Percentiles rank a stretch among this genome's conserved stretches.
phyloP scores from a whole-genome alignment of 768 basidiomycete species.

The Strobilomyces confusus region DNA sequence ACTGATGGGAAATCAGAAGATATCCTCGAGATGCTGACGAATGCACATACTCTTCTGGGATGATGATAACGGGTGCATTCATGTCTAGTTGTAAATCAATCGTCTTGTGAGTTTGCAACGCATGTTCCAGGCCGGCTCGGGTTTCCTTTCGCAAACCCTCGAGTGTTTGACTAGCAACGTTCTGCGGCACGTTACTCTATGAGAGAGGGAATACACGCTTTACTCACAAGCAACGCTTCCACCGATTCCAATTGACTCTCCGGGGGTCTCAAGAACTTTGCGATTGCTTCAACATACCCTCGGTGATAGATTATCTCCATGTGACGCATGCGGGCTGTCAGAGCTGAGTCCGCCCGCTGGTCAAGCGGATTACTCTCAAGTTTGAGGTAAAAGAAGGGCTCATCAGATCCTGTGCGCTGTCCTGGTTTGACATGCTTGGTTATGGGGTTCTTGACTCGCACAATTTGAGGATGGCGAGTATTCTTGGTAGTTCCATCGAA shows the following conservation, averaged over 20 bases:
- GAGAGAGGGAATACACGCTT: background rate
- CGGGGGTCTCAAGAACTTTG: conserved; percentile 90
- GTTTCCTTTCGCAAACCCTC: conserved; percentile 94
- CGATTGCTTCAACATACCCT: conserved; percentile 90
- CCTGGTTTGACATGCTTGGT: conserved; percentile 33
- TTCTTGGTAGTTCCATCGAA: conserved; percentile 85
- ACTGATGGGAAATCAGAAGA: conserved; percentile 37
- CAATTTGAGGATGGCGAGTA: conserved; percentile 86
- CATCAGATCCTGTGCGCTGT: conserved; percentile 29
- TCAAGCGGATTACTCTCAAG: conserved; percentile 92
- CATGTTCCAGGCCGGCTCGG: conserved; percentile 88
- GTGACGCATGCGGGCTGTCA: conserved; percentile 87
- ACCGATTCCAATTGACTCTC: conserved; percentile 94
- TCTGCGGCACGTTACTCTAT: conserved; percentile 40
- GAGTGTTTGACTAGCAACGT: conserved; percentile 87
- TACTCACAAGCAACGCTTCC: conserved; percentile 78
- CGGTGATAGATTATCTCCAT: conserved; percentile 97
- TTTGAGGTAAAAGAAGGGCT: conserved; percentile 84
- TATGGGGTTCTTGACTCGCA: conserved; percentile 61
- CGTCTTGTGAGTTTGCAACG: conserved; percentile 90
- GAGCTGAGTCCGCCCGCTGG: conserved; percentile 83
- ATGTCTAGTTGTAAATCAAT: conserved; percentile 95
- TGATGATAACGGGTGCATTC: conserved; percentile 94
- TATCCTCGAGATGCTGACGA: conserved; percentile 13
- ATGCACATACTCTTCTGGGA: conserved; percentile 78